Percentiles rank a stretch among this genome's conserved stretches.
These are phyloP conservation scores for Pichia norvegensis DNA, from an alignment of 1,139 yeast species.

Conservation along the genomic window DNA sequence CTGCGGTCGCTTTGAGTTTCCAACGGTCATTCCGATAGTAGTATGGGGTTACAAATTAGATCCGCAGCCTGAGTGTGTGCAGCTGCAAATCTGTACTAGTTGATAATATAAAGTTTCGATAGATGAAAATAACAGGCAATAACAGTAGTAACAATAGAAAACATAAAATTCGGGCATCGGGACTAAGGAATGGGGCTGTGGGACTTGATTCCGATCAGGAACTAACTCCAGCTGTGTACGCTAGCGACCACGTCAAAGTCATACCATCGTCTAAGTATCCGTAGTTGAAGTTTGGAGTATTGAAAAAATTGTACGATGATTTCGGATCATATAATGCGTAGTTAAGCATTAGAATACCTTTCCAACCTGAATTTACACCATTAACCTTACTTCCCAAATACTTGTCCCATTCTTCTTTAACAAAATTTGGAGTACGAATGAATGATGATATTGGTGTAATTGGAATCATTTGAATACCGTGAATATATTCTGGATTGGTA, in stretches of 20 bases:
- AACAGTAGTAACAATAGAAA: background rate
- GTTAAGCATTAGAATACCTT: conserved; percentile 72
- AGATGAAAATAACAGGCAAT: background rate
- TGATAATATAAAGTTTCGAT: background rate
- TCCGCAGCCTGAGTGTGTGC: background rate
- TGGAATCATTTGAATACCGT: conserved; percentile 94
- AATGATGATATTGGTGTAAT: conserved; percentile 78
- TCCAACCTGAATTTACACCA: conserved; percentile 72
- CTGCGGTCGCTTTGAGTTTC: too few species aligned
- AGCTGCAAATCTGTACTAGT: background rate
- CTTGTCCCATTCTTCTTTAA: conserved; percentile 68
- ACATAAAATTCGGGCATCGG: too few species aligned
- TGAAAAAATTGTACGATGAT: conserved; percentile 61
- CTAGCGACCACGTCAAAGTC: conserved; percentile 82
- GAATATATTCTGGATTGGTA: conserved; percentile 67
- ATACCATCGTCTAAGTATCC: conserved; percentile 77
- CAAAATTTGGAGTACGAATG: conserved; percentile 63
- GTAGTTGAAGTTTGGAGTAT: conserved; percentile 39
- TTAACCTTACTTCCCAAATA: conserved; percentile 42
- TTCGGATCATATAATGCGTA: conserved; percentile 68
- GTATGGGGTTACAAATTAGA: background rate
- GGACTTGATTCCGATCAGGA: background rate
- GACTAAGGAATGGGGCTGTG: too few species aligned
- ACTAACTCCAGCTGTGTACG: conserved; percentile 55
- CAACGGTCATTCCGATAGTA: too few species aligned